Percentiles rank a stretch among this genome's conserved stretches.
phyloP scores from a whole-genome alignment of 805 yeast genomes.

The Spathaspora sp. region DNA sequence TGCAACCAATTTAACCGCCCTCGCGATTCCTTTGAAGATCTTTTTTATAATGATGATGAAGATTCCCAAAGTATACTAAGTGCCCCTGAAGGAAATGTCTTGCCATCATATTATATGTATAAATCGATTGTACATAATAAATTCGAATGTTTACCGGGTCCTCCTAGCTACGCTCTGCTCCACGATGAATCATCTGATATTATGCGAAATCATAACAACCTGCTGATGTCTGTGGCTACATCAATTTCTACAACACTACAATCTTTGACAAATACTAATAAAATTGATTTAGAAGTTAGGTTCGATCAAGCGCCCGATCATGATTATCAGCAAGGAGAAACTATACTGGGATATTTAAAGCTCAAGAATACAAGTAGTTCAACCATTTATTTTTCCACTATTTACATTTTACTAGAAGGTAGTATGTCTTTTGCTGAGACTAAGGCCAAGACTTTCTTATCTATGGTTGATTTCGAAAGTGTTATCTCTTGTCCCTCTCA shows the following conservation, averaged over 20 bases:
- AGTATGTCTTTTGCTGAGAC: background rate
- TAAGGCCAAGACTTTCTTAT: slow-evolving; percentile 4
- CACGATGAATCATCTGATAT: background rate
- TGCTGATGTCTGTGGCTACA: background rate
- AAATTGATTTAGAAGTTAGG: background rate
- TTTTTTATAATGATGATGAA: background rate
- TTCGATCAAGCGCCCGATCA: background rate
- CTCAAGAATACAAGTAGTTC: background rate
- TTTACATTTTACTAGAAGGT: slow-evolving; percentile 9
- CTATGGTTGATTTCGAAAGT: slow-evolving; percentile 7
- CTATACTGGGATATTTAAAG: slow-evolving; percentile 1
- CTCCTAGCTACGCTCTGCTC: slow-evolving; percentile 4
- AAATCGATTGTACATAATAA: slow-evolving; percentile 3
- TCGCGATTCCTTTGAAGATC: background rate
- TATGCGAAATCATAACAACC: background rate
- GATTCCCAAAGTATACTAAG: background rate
- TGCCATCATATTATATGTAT: slow-evolving; percentile 11
- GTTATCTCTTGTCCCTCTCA: background rate
- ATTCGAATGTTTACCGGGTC: background rate
- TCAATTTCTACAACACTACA: background rate
- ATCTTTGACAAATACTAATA: background rate
- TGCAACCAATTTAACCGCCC: background rate
- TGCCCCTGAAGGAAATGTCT: background rate
- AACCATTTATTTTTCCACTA: slow-evolving; percentile 1
- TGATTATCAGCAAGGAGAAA: slow-evolving; percentile 7